Base-by-base conservation (phyloP, 2,329 filamentous ascomycete species). In the Fusarium sacchari region DNA sequence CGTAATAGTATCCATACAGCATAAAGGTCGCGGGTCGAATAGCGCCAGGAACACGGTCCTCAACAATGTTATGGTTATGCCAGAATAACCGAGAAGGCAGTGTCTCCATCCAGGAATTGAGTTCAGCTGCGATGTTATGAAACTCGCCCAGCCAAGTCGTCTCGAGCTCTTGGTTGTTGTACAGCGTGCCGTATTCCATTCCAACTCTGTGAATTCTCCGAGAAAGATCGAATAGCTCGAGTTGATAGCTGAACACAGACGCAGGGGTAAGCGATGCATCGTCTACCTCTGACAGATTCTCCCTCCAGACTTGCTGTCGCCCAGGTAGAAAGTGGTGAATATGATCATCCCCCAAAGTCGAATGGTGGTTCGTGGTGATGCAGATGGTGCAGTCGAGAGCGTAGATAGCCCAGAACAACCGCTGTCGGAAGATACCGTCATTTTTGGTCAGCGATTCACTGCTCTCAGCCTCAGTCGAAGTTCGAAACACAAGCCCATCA, bases 321-420 rank as follows among this genome's bases (percentile, higher is more conserved):
- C 37, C 3, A 2, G 49, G 59, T 7, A 61, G 30, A 9, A 57
- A 24, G 7, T 61, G 49, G 0, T 28, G 30, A 3, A 57, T 14
- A 6, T 57, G 59, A 9, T 57, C 28, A 4, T 43, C 7, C 1
- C 49, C 26, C 9, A 61, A 36, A 0, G 59, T 57, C 6, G 59
- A 61, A 14, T 34, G 49, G 36, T 28, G 20, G 9, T 36, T 61
- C 9, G 30, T 61, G 14, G 59, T 36, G 15, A 57, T 61, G 1
- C 15, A 57, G 3, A 57, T 57, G 10, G n/a, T 32, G 3, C 49
- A 61, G 12, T 61, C 49, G 2, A 61, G 59, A 2, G 59, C 59
- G 1, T 61, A 57, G 2, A 57, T 61, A 3, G 49, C 59, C 59
- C 59, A 61, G 37, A 61, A 61, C 1, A 61, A 30, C 5, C 49